These are phyloP conservation scores for Zelopaecilomyces penicillatus DNA, from an alignment of 2,329 filamentous ascomycete species.

Conservation along the genomic window DNA sequence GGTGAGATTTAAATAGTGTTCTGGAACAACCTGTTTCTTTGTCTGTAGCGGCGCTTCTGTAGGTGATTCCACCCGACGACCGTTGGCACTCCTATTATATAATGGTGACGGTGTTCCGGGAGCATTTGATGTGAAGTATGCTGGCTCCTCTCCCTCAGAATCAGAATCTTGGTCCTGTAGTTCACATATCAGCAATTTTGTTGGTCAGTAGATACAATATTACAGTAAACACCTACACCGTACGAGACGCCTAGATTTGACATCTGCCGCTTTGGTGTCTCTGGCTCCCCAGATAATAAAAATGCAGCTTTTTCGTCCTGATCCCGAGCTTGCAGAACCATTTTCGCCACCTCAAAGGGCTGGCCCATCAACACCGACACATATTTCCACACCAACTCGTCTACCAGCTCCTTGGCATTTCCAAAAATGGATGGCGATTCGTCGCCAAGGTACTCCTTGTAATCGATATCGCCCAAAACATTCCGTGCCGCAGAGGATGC, in stretches of 20 bases:
- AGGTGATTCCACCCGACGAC: constrained; percentile 17
- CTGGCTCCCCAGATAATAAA: constrained; percentile 15
- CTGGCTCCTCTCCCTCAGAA: constrained; percentile 68
- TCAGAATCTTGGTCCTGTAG: constrained; percentile 44
- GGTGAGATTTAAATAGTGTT: constrained; percentile 61
- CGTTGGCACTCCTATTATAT: constrained; percentile 21
- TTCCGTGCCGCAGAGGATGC: constrained; percentile 59
- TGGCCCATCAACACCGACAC: constrained; percentile 81
- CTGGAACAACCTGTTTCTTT: constrained; percentile 25
- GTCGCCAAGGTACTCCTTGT: constrained; percentile 77
- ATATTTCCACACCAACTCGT: constrained; percentile 88
- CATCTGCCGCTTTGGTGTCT: constrained; percentile 19
- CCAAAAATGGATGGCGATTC: constrained; percentile 66
- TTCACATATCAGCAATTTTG: too few species aligned
- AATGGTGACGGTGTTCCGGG: constrained; percentile 47
- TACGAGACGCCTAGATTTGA: constrained; percentile 27
- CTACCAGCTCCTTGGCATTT: constrained; percentile 66
- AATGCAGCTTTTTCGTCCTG: constrained; percentile 40
- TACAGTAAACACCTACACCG: constrained; percentile 20
- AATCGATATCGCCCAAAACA: constrained; percentile 84
- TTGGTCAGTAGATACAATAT: neutral
- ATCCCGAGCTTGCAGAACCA: constrained; percentile 68
- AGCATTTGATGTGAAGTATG: constrained; percentile 69
- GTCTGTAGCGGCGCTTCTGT: constrained; percentile 20
- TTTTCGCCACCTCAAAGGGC: constrained; percentile 96